phyloP scores from a whole-genome alignment of 805 yeast genomes.

The Saccharomycopsis babjevae region DNA sequence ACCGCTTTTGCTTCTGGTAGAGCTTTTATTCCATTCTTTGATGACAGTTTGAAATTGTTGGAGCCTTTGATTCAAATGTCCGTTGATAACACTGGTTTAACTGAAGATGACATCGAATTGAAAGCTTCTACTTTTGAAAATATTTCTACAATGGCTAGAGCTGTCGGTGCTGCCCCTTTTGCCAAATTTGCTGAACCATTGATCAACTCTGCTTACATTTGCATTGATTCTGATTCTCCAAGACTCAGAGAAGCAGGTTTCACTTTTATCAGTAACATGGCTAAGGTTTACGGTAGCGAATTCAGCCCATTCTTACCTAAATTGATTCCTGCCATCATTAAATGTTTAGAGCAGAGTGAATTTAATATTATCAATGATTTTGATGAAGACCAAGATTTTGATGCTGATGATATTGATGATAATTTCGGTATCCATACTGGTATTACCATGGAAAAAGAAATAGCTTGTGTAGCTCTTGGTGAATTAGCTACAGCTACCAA shows the following conservation, averaged over 20 bases:
- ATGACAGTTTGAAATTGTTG: constrained; percentile 65
- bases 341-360: constrained; percentile 80
- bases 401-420: constrained; percentile 55
- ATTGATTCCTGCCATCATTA: constrained; percentile 74
- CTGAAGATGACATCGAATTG: constrained; percentile 84
- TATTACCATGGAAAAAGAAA: constrained; percentile 90
- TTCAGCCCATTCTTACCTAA: constrained; percentile 77
- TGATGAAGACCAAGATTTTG: constrained; percentile 45
- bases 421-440: constrained; percentile 86
- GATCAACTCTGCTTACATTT: constrained; percentile 75
- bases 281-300: constrained; percentile 87
- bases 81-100: constrained; percentile 61
- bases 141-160: constrained; percentile 89
- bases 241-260: constrained; percentile 92
- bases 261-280: constrained; percentile 86
- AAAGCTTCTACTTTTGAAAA: constrained; percentile 90
- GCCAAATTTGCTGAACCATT: constrained; percentile 78
- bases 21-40: constrained; percentile 77
- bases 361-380: constrained; percentile 47
- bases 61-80: constrained; percentile 72
- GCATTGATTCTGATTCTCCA: constrained; percentile 66
- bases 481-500: constrained; percentile 87
- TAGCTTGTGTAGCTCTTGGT: constrained; percentile 81
- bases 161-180: constrained; percentile 88
- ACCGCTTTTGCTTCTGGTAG: constrained; percentile 94